Evolutionary conservation across 1,139 yeast species (phyloP).

Genomic region (Taphrina deformans): DNA sequence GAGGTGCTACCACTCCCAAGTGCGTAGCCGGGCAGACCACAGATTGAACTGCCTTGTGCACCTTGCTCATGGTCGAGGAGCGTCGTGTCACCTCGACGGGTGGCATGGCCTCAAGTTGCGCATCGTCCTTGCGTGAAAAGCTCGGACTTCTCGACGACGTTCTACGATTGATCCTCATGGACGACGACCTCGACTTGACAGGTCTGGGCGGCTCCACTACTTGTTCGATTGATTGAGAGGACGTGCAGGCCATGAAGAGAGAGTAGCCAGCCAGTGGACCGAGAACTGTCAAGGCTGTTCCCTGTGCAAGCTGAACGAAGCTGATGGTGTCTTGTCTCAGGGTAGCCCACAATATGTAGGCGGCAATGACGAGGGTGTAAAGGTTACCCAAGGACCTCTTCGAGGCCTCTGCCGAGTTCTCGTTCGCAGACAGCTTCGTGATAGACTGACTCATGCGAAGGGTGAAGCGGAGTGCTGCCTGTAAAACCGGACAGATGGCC

Average conservation of each 20-base stretch:
- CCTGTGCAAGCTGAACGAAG: not conserved
- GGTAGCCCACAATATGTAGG: not conserved
- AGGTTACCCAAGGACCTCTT: not conserved
- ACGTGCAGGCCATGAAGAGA: not conserved
- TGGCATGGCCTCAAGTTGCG: not conserved
- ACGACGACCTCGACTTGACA: not conserved
- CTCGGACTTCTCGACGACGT: not conserved
- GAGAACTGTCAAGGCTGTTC: not conserved
- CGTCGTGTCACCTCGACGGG: not conserved
- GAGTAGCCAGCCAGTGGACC: not conserved
- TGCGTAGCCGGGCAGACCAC: not conserved
- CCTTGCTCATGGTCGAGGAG: not conserved
- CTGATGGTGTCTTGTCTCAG: not conserved
- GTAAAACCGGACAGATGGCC: not conserved
- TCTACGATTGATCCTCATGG: not conserved
- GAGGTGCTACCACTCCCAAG: not conserved
- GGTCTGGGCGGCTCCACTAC: not conserved
- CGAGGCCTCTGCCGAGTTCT: not conserved
- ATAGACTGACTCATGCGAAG: not conserved
- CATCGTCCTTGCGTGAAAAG: not conserved
- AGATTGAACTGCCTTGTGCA: not conserved
- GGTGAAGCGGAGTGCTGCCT: not conserved
- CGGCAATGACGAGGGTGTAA: slow-evolving; percentile 4
- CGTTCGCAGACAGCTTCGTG: not conserved
- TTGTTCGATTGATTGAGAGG: not conserved